Evolutionary conservation across 2,329 filamentous ascomycete genomes (phyloP), one percentile per base, ranked within the genome.

Genomic region (Mariannaea elegans): DNA sequence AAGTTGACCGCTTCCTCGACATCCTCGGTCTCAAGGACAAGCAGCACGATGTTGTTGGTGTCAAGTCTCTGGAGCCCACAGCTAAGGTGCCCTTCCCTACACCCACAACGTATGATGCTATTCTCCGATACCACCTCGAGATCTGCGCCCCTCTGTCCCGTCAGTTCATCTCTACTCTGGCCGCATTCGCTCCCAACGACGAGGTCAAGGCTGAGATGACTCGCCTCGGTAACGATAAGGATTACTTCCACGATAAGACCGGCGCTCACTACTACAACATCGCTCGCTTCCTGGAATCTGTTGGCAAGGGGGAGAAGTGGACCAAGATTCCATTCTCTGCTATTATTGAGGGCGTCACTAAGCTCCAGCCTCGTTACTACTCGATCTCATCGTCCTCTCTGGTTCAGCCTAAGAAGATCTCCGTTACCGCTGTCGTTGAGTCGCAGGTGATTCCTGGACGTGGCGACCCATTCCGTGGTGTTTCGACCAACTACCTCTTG

Each of bases 41-140:
- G 82, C 88, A 90, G 61, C 81, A 97, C 77, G 84, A 84, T 1
- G 94, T 98, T 57, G 89, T 99, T 76, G 88, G 86, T 64, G 89
- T 99, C 76, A 97, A 96, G 81, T 89, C 92, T 59, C 87, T 97
- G 38, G 96, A 99, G 78, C 89, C 94, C 41, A 98, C 95, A 8
- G 93, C 95, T 68, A 98, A 97, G 81, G 93, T 99, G 44, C 95
- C 95, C 7, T 98, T 99, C 82, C 96, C 96, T 16, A 94, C 94
- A 5, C 95, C 95, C 7, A 98, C 95, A 14, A 99, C 95, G 2
- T 98, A 94, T 78, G 94, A 98, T 78, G 91, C 94, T 58, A 93
- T 94, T 65, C 82, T 92, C 60, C 92, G 95, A 68, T 99, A 97
- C 79, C 94, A 99, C 79, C 90, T 99, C 83, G 96, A 99, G 80